Percentiles rank a stretch among this genome's conserved stretches.
Evolutionary conservation across 1,284 basidiomycete species (phyloP).

Genomic region (Papiliotrema terrestris): DNA sequence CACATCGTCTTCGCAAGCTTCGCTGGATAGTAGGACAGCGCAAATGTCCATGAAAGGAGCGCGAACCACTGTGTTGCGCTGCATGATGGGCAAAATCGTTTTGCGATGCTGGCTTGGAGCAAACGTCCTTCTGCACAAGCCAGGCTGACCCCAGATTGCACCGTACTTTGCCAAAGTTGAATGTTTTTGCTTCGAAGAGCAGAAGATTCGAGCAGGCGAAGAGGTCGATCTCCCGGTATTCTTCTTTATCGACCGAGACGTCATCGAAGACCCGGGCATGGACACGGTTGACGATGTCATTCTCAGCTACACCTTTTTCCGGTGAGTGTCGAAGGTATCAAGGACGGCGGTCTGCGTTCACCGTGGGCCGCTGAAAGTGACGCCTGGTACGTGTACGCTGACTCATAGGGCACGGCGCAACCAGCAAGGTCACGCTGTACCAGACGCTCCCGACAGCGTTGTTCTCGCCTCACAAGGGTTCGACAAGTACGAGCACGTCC

Average conservation of each 20-base stretch:
- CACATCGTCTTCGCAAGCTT: too few species aligned
- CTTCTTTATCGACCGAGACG: constrained; percentile 98
- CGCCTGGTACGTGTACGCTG: too few species aligned
- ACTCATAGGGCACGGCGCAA: constrained; percentile 69
- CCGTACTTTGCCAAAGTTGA: constrained; percentile 99
- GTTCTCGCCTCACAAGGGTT: constrained; percentile 73
- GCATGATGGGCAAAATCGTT: too few species aligned
- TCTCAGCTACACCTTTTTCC: constrained; percentile 96
- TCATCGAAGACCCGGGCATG: constrained; percentile 85
- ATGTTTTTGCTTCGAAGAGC: constrained; percentile 99
- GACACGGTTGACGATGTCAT: constrained; percentile 86
- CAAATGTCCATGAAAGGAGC: too few species aligned
- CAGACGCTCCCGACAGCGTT: constrained; percentile 73
- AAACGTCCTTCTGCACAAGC: too few species aligned
- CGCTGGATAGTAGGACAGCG: too few species aligned
- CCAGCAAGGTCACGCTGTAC: constrained; percentile 72
- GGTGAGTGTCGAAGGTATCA: constrained; percentile 53
- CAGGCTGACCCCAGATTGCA: constrained; percentile 63
- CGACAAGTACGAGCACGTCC: constrained; percentile 41
- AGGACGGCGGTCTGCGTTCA: background rate
- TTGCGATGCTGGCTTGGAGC: too few species aligned
- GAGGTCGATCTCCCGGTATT: constrained; percentile 97
- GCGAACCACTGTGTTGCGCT: too few species aligned
- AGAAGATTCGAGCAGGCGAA: constrained; percentile 89
- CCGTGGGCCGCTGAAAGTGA: too few species aligned